A percentile compares a stretch with the other conserved stretches of the same genome.
Evolutionary conservation across 75 land plant genomes (phyloP).

Genomic region (Selaginella tamariscina): DNA sequence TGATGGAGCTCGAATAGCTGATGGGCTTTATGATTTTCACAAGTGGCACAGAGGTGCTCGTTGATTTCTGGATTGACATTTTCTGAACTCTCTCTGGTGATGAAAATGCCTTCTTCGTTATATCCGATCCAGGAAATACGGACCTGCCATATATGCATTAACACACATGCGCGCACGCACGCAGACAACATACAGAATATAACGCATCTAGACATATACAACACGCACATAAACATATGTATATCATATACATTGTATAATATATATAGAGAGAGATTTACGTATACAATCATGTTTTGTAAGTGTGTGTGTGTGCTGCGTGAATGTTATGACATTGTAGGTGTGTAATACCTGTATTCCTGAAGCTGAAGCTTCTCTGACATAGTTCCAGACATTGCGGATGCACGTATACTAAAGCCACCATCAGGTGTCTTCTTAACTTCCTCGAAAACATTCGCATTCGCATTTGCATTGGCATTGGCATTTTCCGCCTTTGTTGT

Average conservation of each 20-base stretch:
- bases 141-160: no score
- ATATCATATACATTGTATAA: no score
- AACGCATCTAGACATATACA: no score
- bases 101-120: neutral
- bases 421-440: neutral
- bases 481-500: neutral
- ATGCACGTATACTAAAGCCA: neutral
- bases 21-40: neutral
- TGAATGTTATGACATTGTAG: no score
- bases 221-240: no score
- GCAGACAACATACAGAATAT: no score
- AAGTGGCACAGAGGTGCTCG: neutral
- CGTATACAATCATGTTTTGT: no score
- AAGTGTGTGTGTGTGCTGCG: no score
- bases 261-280: no score
- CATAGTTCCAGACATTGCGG: neutral
- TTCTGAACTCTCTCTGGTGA: neutral
- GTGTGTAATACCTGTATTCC: neutral
- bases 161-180: no score
- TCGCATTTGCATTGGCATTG: neutral
- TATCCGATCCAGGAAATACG: neutral
- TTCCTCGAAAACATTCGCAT: neutral
- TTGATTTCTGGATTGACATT: neutral
- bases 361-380: neutral
- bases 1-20: neutral